Percentiles rank a stretch among this genome's conserved stretches.
phyloP scores from a whole-genome alignment of 2,329 filamentous ascomycete species.

The Elsinoe fawcettii region DNA sequence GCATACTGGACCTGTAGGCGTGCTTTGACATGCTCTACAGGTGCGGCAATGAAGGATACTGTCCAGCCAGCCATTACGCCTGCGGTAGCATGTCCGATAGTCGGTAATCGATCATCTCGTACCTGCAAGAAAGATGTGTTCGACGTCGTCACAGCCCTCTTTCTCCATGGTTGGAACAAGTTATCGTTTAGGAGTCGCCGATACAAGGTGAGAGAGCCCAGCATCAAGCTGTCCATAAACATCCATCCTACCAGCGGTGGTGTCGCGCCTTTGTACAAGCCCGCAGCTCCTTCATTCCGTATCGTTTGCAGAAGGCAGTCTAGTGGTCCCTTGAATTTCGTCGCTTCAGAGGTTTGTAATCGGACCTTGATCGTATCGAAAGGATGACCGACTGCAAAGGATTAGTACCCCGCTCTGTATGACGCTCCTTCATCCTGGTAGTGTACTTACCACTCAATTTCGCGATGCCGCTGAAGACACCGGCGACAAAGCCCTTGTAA shows the following conservation, averaged over 20 bases:
- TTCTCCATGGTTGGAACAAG: slow-evolving; percentile 54
- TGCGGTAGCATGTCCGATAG: slow-evolving; percentile 76
- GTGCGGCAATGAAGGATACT: slow-evolving; percentile 85
- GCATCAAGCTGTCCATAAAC: slow-evolving; percentile 93
- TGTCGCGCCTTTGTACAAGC: slow-evolving; percentile 82
- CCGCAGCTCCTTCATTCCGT: slow-evolving; percentile 72
- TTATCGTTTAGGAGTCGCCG: slow-evolving; percentile 73
- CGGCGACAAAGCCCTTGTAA: slow-evolving; percentile 95
- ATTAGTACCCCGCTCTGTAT: not conserved
- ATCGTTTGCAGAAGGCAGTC: slow-evolving; percentile 81
- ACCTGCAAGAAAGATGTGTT: slow-evolving; percentile 22
- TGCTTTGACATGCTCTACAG: slow-evolving; percentile 91
- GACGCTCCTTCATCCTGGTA: not conserved
- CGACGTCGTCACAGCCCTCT: slow-evolving; percentile 21
- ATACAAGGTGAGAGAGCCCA: slow-evolving; percentile 86
- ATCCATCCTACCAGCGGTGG: slow-evolving; percentile 95
- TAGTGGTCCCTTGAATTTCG: slow-evolving; percentile 76
- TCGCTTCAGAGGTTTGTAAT: slow-evolving; percentile 70
- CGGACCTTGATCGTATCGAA: slow-evolving; percentile 98
- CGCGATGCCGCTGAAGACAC: slow-evolving; percentile 88
- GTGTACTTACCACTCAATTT: slow-evolving; percentile 66
- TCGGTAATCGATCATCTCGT: slow-evolving; percentile 52
- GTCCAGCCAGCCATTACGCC: slow-evolving; percentile 82
- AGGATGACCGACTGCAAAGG: slow-evolving; percentile 49
- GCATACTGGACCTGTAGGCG: slow-evolving; percentile 91